phyloP scores from a whole-genome alignment of 1,284 basidiomycete species.

The Fistulina hepatica region DNA sequence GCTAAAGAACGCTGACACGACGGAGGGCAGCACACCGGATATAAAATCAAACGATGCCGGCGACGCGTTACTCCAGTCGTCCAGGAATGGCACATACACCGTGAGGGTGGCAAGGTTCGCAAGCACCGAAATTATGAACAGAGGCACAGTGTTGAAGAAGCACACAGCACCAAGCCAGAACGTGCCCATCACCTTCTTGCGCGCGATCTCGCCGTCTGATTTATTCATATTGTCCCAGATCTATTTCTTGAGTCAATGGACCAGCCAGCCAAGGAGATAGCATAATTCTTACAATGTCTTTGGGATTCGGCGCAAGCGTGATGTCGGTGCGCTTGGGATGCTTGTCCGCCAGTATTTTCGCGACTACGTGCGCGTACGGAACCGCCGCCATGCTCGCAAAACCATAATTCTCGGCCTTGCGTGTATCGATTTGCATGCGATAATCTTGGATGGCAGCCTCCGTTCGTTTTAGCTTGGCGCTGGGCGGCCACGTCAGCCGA shows the following conservation, averaged over 20 bases:
- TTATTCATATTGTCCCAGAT: slow-evolving; percentile 85
- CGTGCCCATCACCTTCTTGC: slow-evolving; percentile 67
- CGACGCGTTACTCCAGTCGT: slow-evolving; percentile 53
- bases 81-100: slow-evolving; percentile 61
- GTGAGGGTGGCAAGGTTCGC: slow-evolving; percentile 67
- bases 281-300: slow-evolving; percentile 35
- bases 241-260: slow-evolving; percentile 22
- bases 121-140: slow-evolving; percentile 70
- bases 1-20: slow-evolving; percentile 55
- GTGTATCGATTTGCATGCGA: slow-evolving; percentile 37
- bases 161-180: slow-evolving; percentile 65
- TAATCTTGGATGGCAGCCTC: slow-evolving; percentile 54
- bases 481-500: slow-evolving; percentile 1
- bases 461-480: slow-evolving; percentile 60
- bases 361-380: slow-evolving; percentile 54
- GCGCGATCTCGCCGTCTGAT: slow-evolving; percentile 51
- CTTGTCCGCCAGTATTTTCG: slow-evolving; percentile 35
- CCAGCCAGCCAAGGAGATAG: neutral
- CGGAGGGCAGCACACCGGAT: slow-evolving; percentile 62
- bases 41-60: slow-evolving; percentile 58
- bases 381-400: slow-evolving; percentile 63
- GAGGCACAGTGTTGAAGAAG: slow-evolving; percentile 87
- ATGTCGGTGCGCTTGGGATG: slow-evolving; percentile 37
- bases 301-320: slow-evolving; percentile 43
- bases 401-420: slow-evolving; percentile 52